Evolutionary conservation across 257 asterid species (phyloP).

Genomic region (Solanum peruvianum): DNA sequence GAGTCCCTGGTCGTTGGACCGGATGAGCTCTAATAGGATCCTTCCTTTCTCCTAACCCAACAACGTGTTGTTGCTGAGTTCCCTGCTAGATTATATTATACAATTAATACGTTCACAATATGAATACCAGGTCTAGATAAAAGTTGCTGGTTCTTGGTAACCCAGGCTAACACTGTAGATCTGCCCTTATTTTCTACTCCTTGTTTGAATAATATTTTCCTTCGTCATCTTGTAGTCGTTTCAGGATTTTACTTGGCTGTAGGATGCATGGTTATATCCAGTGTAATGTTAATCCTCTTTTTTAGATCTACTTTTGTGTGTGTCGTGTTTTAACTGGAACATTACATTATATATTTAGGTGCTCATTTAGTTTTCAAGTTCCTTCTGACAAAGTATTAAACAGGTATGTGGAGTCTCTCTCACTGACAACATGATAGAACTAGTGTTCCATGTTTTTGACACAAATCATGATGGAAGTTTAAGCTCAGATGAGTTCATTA

Average conservation of each 20-base stretch:
- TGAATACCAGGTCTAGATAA: neutral
- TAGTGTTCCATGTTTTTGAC: constrained; percentile 70
- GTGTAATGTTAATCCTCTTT: neutral
- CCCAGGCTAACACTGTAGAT: neutral
- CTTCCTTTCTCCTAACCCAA: neutral
- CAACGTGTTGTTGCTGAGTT: neutral
- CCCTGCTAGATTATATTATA: neutral
- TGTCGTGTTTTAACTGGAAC: neutral
- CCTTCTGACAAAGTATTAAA: neutral
- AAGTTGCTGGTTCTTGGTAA: neutral
- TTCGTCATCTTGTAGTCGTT: neutral
- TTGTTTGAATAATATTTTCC: neutral
- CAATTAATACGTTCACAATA: neutral
- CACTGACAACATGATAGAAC: constrained; percentile 46
- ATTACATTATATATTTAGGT: neutral
- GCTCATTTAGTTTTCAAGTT: neutral
- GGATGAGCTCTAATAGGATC: neutral
- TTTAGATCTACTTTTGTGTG: neutral
- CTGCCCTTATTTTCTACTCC: neutral
- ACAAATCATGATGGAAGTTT: constrained; percentile 59
- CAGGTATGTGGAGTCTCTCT: constrained; percentile 73
- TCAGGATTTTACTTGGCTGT: neutral
- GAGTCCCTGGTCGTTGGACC: neutral
- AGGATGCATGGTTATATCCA: neutral
- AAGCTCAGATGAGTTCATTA: constrained; percentile 56